phyloP scores from a whole-genome alignment of 139 green algal species.

The Trebouxia sp. region DNA sequence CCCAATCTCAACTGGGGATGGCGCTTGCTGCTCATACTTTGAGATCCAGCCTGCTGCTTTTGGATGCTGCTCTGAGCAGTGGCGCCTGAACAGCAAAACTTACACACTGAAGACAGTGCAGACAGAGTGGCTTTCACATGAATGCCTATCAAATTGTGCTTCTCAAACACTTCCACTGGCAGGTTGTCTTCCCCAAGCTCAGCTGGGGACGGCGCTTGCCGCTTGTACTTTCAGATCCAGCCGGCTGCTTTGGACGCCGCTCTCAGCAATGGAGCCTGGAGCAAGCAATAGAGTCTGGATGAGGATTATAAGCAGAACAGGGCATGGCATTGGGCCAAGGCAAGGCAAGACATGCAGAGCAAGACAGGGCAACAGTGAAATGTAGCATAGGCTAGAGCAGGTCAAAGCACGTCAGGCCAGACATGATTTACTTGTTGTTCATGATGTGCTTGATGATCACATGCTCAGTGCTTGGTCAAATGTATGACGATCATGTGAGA shows the following conservation, averaged over 20 bases:
- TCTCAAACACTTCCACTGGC: conserved; percentile 8
- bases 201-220: neutral
- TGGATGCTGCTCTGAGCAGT: neutral
- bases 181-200: neutral
- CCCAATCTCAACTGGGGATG: neutral
- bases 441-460: too few species aligned
- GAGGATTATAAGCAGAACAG: too few species aligned
- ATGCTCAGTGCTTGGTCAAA: too few species aligned
- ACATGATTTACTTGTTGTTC: too few species aligned
- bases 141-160: neutral
- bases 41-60: neutral
- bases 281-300: too few species aligned
- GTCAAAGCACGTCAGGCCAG: too few species aligned
- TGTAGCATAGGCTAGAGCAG: too few species aligned
- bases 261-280: neutral
- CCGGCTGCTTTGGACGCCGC: neutral
- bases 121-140: neutral
- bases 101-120: neutral
- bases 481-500: too few species aligned
- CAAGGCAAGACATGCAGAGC: too few species aligned
- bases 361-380: too few species aligned
- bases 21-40: neutral
- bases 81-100: too few species aligned
- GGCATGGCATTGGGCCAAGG: too few species aligned
- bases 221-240: neutral